Evolutionary conservation across 2,329 filamentous ascomycete genomes (phyloP).

Genomic region (Curvularia hawaiiensis): DNA sequence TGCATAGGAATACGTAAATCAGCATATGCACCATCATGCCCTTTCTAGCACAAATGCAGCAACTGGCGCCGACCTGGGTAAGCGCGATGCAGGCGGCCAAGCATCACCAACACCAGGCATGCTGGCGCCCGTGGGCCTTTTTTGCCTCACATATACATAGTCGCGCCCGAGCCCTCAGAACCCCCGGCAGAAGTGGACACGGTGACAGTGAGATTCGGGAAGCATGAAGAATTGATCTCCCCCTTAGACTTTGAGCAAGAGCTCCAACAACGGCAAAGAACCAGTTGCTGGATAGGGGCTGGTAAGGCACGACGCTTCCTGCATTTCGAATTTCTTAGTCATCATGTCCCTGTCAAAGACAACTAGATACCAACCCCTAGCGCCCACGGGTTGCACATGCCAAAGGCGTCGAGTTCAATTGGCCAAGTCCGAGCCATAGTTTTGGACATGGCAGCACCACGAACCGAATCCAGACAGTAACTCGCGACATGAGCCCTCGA

Average conservation of each 20-base stretch:
- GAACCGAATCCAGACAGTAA: neutral
- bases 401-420: neutral
- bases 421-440: neutral
- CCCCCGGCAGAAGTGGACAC: neutral
- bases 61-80: neutral
- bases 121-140: neutral
- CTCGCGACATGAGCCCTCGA: neutral
- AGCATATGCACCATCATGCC: neutral
- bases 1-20: neutral
- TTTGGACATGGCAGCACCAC: neutral
- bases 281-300: neutral
- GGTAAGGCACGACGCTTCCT: neutral
- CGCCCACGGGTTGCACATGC: neutral
- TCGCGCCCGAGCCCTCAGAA: neutral
- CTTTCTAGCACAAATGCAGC: neutral
- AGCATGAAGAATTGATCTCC: neutral
- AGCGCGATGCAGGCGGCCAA: neutral
- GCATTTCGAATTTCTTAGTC: neutral
- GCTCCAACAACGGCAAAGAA: neutral
- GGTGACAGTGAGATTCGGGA: neutral
- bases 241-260: neutral
- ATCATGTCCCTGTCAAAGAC: neutral
- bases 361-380: neutral
- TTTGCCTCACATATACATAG: neutral
- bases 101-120: neutral